phyloP scores from a whole-genome alignment of 345 rosid species.

The Clarkia xantiana region DNA sequence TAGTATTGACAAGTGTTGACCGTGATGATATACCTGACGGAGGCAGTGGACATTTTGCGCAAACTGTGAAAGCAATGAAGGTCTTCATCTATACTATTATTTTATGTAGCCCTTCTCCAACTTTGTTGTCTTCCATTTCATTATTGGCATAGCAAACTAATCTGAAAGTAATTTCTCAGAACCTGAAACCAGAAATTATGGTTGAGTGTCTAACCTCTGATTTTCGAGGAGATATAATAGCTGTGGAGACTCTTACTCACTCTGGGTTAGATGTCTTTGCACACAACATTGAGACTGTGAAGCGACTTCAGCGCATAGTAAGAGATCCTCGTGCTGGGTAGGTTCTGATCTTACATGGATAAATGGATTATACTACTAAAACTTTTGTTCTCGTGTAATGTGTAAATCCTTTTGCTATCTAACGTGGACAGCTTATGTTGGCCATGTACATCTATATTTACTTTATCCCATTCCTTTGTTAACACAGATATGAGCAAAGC shows the following conservation, averaged over 20 bases:
- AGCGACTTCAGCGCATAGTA: constrained; percentile 82
- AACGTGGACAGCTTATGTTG: background rate
- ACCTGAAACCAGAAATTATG: constrained; percentile 83
- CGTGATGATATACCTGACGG: constrained; percentile 98
- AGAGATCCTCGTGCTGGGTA: constrained; percentile 99
- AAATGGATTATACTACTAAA: background rate
- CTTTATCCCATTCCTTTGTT: constrained; percentile 4
- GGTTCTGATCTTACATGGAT: constrained; percentile 7
- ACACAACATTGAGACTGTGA: constrained; percentile 91
- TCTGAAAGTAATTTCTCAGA: constrained; percentile 25
- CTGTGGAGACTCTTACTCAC: constrained; percentile 60
- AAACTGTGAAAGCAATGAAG: constrained; percentile 86
- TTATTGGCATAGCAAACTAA: background rate
- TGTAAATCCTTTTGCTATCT: background rate
- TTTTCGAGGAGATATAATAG: constrained; percentile 80
- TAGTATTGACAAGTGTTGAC: constrained; percentile 93
- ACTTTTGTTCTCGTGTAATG: too few species aligned
- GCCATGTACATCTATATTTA: background rate
- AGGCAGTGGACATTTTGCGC: constrained; percentile 95
- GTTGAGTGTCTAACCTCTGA: constrained; percentile 96
- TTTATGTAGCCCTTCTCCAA: background rate
- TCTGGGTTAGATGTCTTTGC: constrained; percentile 96
- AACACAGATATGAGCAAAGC: constrained; percentile 86
- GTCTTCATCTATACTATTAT: constrained; percentile 17
- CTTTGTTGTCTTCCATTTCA: background rate